Conservation (phyloP, 306 rosid genomes). For the Ormosia semicastrata region DNA sequence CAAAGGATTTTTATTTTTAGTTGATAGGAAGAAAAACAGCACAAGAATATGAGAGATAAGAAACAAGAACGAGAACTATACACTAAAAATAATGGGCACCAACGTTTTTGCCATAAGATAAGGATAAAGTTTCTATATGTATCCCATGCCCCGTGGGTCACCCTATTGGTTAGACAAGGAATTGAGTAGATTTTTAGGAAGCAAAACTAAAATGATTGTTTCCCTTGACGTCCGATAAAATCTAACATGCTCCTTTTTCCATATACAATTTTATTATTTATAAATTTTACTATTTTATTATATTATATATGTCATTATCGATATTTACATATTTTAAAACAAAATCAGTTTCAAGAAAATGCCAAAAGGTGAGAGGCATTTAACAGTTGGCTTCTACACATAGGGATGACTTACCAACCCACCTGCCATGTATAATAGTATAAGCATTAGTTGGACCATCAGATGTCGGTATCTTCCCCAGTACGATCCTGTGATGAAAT, state of each 20-base stretch:
- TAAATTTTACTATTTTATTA: not conserved
- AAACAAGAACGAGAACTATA: not conserved
- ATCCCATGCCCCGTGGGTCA: not conserved
- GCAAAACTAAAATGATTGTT: not conserved
- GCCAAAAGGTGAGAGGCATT: slow-evolving; percentile 39
- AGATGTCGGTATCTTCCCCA: slow-evolving; percentile 89
- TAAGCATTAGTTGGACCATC: slow-evolving; percentile 90
- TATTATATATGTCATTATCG: not conserved
- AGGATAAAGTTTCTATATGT: not conserved
- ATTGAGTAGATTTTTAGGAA: slow-evolving; percentile 8
- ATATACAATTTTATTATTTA: not conserved
- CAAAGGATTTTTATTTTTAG: not conserved
- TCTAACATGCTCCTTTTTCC: not conserved
- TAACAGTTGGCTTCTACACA: slow-evolving; percentile 39
- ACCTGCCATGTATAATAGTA: slow-evolving; percentile 88
- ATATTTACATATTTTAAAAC: not conserved
- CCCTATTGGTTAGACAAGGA: not conserved
- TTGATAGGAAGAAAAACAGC: not conserved
- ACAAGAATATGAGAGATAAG: not conserved
- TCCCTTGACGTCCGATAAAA: not conserved
- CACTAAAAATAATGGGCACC: not conserved
- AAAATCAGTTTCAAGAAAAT: slow-evolving; percentile 30
- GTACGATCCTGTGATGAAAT: slow-evolving; percentile 87
- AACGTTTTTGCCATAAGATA: no score
- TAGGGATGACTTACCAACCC: slow-evolving; percentile 77